Evolutionary conservation across 1,284 basidiomycete species (phyloP), one percentile per base, ranked within the genome.

Genomic region (Marasmius sp.): DNA sequence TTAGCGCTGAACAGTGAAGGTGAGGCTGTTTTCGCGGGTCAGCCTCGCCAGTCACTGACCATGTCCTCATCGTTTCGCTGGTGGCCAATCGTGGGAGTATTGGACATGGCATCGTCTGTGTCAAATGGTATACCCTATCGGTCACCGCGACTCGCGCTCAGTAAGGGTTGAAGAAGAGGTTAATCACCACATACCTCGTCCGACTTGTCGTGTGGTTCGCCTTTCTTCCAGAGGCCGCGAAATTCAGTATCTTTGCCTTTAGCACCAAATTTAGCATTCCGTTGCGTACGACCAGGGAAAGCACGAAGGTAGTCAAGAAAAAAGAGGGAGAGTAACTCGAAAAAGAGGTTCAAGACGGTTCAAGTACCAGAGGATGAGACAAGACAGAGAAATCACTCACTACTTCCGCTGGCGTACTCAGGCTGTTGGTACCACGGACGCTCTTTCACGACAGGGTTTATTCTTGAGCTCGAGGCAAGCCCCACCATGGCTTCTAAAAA

Each of bases 401-500:
- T 78, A 48, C 73, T 68, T 48, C 81, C 78, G 64, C 81, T 85
- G 11, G 85, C 83, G 68, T 81, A 91, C 0, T 88, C 86, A 1
- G 90, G 88, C 89, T 6, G 85, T 89, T 2, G 92, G 77, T 0
- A 92, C 87, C 62, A 71, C 45, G 93, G 70, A 3, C 89, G 81
- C 69, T 92, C 91, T 47, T 84, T 79, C 0, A 93, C 89, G 1
- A 92, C 89, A 6, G 89, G 89, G 0, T 83, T 83, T 1, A 89
- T 91, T 33, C 83, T 78, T 1, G 83, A 69, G 51, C 59, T 38
- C 50, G 48, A 47, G 48, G 92, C 73, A 14, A 89, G 79, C 33
- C 91, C 89, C 65, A 92, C 90, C 8, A 93, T 74, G 0, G 81
- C 86, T 50, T 92, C 88, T 8, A 91, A 74, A 67, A 93, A 93